Conservation (phyloP, 768 basidiomycete genomes). For the Crassisporium funariophilum region DNA sequence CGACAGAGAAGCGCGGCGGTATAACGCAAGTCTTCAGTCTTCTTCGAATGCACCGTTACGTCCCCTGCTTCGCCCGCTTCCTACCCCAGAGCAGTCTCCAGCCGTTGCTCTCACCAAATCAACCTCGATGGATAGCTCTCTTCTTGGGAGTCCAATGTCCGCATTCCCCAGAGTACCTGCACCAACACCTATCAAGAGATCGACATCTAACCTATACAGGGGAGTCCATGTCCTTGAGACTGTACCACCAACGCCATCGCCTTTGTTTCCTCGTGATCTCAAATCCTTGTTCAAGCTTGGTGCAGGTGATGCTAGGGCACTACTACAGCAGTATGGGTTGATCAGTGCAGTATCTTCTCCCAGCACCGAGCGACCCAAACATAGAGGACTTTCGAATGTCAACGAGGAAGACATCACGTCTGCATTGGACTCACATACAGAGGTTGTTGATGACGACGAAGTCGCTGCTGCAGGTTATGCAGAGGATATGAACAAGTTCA, state of each 20-base stretch:
- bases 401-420: slow-evolving; percentile 17
- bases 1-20: slow-evolving; percentile 49
- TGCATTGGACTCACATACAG: slow-evolving; percentile 5
- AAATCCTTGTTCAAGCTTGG: slow-evolving; percentile 45
- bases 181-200: slow-evolving; percentile 30
- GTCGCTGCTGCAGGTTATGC: slow-evolving; percentile 28
- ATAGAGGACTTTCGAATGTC: slow-evolving; percentile 21
- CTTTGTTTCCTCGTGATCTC: slow-evolving; percentile 50
- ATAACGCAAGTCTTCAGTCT: slow-evolving; percentile 24
- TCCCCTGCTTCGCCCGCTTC: slow-evolving; percentile 53
- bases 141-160: slow-evolving; percentile 29
- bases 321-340: slow-evolving; percentile 49
- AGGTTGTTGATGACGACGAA: slow-evolving; percentile 21
- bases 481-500: slow-evolving; percentile 45
- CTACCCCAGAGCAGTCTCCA: slow-evolving; percentile 50
- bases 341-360: slow-evolving; percentile 31
- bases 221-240: slow-evolving; percentile 22
- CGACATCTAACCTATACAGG: slow-evolving; percentile 20
- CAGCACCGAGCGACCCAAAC: slow-evolving; percentile 21
- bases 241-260: slow-evolving; percentile 40
- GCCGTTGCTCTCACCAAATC: slow-evolving; percentile 27
- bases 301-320: slow-evolving; percentile 39
- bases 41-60: slow-evolving; percentile 44
- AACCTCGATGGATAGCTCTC: slow-evolving; percentile 24
- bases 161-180: slow-evolving; percentile 30